Evolutionary conservation across 1,284 basidiomycete genomes (phyloP).

Genomic region (Heterobasidion parviporum): DNA sequence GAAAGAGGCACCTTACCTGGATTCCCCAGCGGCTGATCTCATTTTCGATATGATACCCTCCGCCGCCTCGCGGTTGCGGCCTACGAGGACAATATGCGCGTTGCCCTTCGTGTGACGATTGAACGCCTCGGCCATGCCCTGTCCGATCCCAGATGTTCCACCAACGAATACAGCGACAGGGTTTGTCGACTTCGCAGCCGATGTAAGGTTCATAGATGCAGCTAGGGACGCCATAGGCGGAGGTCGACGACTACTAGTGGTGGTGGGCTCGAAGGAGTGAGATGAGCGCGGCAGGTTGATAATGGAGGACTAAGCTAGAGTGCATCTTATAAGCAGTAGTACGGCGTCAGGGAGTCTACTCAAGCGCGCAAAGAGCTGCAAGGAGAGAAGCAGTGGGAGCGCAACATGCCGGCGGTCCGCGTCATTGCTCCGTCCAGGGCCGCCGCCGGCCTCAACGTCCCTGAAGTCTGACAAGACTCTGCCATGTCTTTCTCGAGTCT

Average conservation of each 20-base stretch:
- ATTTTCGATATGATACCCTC: conserved; percentile 22
- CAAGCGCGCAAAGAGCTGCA: too few species aligned
- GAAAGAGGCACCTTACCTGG: neutral
- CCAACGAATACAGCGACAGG: conserved; percentile 28
- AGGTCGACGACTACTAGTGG: too few species aligned
- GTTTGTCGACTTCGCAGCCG: neutral
- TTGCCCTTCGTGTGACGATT: conserved; percentile 24
- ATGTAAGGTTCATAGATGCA: neutral
- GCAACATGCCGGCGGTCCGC: too few species aligned
- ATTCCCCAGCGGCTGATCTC: conserved; percentile 3
- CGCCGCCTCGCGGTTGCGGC: conserved; percentile 26
- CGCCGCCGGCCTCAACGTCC: too few species aligned
- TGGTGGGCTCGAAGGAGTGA: too few species aligned
- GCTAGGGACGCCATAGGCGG: neutral
- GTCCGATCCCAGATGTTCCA: conserved; percentile 27
- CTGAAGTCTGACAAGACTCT: neutral
- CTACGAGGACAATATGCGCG: conserved; percentile 26
- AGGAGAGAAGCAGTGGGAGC: too few species aligned
- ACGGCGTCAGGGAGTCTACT: too few species aligned
- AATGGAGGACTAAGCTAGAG: too few species aligned
- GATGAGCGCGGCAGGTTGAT: too few species aligned
- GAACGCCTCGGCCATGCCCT: conserved; percentile 22
- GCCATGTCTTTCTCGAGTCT: conserved; percentile 15
- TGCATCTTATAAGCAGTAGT: too few species aligned
- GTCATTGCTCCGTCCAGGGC: neutral